Conservation (phyloP, 2,329 filamentous ascomycete species). For the Nectriaceae sp. region DNA sequence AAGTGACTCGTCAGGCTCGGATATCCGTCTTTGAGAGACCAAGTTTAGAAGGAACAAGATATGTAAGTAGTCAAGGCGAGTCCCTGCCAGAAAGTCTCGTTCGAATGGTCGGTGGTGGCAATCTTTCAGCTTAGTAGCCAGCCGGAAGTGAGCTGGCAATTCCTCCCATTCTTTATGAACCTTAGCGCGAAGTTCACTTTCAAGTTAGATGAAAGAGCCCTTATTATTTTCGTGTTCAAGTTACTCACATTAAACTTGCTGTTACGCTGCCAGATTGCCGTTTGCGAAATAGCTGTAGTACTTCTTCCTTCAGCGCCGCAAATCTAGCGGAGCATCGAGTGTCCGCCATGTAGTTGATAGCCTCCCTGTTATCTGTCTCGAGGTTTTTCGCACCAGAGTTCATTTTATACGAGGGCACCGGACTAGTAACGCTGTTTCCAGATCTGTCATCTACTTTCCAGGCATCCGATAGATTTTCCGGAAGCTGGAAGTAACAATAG, state of each 20-base stretch:
- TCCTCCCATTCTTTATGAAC: slow-evolving; percentile 15
- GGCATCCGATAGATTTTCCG: neutral
- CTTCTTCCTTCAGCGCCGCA: slow-evolving; percentile 16
- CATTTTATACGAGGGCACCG: too few relatives aligned
- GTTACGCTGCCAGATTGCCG: neutral
- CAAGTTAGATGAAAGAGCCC: too few relatives aligned
- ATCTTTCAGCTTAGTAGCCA: slow-evolving; percentile 9
- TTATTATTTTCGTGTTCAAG: too few relatives aligned
- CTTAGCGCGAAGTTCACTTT: neutral
- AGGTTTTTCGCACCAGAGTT: neutral
- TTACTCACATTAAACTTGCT: too few relatives aligned
- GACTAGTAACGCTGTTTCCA: neutral
- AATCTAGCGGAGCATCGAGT: slow-evolving; percentile 13
- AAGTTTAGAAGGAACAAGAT: slow-evolving; percentile 11
- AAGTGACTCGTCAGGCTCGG: slow-evolving; percentile 9
- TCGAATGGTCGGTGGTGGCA: slow-evolving; percentile 6
- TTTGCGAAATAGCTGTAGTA: slow-evolving; percentile 8
- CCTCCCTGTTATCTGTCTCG: neutral
- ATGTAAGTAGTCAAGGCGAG: slow-evolving; percentile 16
- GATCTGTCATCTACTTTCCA: slow-evolving; percentile 1
- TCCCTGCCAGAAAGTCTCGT: slow-evolving; percentile 13
- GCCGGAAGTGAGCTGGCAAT: slow-evolving; percentile 9
- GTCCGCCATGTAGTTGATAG: slow-evolving; percentile 14
- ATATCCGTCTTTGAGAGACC: slow-evolving; percentile 1
- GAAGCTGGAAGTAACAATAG: slow-evolving; percentile 23